Percentiles rank a stretch among this genome's conserved stretches.
Conservation (phyloP, 257 asterid genomes). For the Solanum appendiculatum region DNA sequence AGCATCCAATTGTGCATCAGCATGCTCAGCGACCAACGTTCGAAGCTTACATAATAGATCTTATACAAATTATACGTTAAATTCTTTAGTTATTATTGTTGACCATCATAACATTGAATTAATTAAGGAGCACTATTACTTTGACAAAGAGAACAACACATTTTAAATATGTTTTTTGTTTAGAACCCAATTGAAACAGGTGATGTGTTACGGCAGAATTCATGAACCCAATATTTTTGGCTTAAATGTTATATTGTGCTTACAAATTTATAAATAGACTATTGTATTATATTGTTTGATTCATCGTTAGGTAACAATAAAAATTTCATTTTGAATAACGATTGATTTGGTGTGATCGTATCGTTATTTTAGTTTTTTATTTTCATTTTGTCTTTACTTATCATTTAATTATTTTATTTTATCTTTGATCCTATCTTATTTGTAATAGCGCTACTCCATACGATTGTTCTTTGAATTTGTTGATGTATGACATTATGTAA, state of each 20-base stretch:
- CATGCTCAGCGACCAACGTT: fast-evolving
- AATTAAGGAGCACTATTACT: not conserved
- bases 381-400: no score
- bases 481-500: no score
- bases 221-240: not conserved
- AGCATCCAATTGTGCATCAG: fast-evolving
- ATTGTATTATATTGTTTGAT: no score
- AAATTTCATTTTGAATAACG: not conserved
- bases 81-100: no score
- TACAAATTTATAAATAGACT: not conserved
- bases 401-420: no score
- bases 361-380: no score
- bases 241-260: not conserved
- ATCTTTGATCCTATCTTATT: not conserved
- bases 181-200: no score
- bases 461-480: no score
- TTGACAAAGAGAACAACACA: not conserved
- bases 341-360: not conserved
- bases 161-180: not conserved
- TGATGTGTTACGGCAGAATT: not conserved
- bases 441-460: not conserved
- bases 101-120: not conserved
- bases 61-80: no score
- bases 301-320: not conserved
- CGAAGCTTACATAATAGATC: fast-evolving